Conservation (phyloP, 2,329 filamentous ascomycete genomes). For the Xylariaceae sp. region DNA sequence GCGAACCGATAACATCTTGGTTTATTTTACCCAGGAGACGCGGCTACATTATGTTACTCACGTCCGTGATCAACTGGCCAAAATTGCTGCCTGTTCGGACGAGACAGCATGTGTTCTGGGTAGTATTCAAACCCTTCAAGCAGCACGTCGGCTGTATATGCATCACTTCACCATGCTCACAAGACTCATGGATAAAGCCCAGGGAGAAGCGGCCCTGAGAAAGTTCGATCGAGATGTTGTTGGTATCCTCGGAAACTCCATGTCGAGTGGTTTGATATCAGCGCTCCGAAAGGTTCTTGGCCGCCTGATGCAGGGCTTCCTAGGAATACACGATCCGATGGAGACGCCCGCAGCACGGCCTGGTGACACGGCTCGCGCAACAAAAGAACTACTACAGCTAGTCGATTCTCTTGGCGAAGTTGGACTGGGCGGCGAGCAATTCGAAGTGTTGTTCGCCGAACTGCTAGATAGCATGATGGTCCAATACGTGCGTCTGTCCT, state of each 20-base stretch:
- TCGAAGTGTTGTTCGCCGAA: slow-evolving; percentile 66
- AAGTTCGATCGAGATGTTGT: slow-evolving; percentile 59
- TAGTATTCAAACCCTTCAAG: slow-evolving; percentile 54
- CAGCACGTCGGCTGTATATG: slow-evolving; percentile 53
- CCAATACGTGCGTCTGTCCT: slow-evolving; percentile 56
- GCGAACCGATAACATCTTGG: slow-evolving; percentile 51
- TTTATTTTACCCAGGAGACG: slow-evolving; percentile 58
- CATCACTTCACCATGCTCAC: slow-evolving; percentile 49
- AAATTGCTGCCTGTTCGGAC: slow-evolving; percentile 40
- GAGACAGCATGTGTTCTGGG: slow-evolving; percentile 45
- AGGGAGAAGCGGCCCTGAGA: slow-evolving; percentile 36
- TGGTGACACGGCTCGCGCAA: slow-evolving; percentile 36
- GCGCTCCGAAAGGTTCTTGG: slow-evolving; percentile 52
- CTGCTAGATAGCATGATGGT: slow-evolving; percentile 63
- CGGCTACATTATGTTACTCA: slow-evolving; percentile 56
- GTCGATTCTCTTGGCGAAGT: slow-evolving; percentile 57
- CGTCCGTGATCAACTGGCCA: slow-evolving; percentile 51
- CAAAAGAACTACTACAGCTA: slow-evolving; percentile 49
- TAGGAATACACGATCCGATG: slow-evolving; percentile 33
- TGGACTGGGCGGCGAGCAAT: slow-evolving; percentile 62
- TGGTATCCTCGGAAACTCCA: slow-evolving; percentile 59
- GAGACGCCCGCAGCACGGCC: slow-evolving; percentile 24
- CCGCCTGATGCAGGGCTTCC: slow-evolving; percentile 46
- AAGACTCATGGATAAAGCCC: slow-evolving; percentile 40
- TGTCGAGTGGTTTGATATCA: slow-evolving; percentile 47